Evolutionary conservation across 139 green algal genomes (phyloP), one percentile per base, ranked within the genome.

Genomic region (Chlamydomonas schloesseri): DNA sequence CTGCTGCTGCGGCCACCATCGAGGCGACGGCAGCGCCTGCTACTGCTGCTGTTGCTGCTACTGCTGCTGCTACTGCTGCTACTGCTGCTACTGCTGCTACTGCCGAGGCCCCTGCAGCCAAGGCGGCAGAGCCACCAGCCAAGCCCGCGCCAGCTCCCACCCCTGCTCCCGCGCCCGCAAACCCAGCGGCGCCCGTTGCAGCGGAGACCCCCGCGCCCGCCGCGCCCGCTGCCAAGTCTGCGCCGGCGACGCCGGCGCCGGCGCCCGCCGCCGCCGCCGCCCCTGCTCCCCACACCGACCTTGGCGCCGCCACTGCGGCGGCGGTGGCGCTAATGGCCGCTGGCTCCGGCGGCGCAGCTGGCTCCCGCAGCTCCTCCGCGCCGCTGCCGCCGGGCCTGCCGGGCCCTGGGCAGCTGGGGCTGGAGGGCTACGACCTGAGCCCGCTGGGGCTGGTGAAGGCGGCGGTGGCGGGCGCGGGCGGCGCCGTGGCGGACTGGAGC

Each of bases 341-440:
- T 11, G 26, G 26, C n/a, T 69, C 62, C 5, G 64, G 42, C 64
- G n/a, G 20, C 78, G 65, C n/a, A n/a, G n/a, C n/a, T n/a, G n/a
- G n/a, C n/a, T n/a, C n/a, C n/a, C n/a, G n/a, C n/a, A n/a, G n/a
- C n/a, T n/a, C n/a, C n/a, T n/a, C n/a, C n/a, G 42, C 64, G 64
- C 78, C 78, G 78, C 78, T 84, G 78, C 78, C 78, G 28, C 8
- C 46, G 37, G 46, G n/a, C 28, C 60, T 83, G 58, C 76, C 76
- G 29, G 57, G 29, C 28, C n/a, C 42, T 5, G 78, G 64, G 0
- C n/a, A 50, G 64, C 64, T 84, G 37, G 78, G 78, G 0, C 65
- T 84, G n/a, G 42, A 84, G 37, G 78, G 64, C 64, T 31, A 26
- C 36, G 78, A 84, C 42, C 64, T 84, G 29, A 75, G 64, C 50